A percentile compares a stretch with the other conserved stretches of the same genome.
Evolutionary conservation across 2,329 filamentous ascomycete genomes (phyloP).

Genomic region (Graphium sp.): DNA sequence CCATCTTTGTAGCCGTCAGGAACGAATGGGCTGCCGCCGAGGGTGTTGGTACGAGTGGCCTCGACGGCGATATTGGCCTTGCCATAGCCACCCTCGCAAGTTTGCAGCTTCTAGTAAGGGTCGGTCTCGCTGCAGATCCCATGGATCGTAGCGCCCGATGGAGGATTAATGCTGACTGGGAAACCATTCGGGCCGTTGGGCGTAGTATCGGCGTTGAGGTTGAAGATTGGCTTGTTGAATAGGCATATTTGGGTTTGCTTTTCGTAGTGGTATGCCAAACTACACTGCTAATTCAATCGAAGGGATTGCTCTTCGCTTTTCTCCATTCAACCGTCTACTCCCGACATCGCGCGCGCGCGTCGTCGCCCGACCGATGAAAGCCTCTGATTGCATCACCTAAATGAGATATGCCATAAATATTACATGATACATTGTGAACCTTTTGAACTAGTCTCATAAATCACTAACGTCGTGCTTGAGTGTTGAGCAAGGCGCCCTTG

Average conservation of each 20-base stretch:
- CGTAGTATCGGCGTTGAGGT: slow-evolving; percentile 63
- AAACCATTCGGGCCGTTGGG: slow-evolving; percentile 53
- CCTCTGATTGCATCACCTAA: too few species aligned
- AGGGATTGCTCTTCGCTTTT: too few species aligned
- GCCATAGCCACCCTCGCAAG: slow-evolving; percentile 58
- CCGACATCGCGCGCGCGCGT: too few species aligned
- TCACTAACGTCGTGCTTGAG: too few species aligned
- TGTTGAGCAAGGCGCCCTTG: too few species aligned
- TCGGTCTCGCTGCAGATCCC: slow-evolving; percentile 43
- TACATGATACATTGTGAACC: too few species aligned
- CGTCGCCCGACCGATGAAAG: too few species aligned
- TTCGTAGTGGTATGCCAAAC: too few species aligned
- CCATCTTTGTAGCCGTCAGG: slow-evolving; percentile 55
- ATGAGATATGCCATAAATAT: too few species aligned
- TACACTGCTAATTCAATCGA: too few species aligned
- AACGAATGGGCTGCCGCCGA: slow-evolving; percentile 28
- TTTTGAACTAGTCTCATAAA: too few species aligned
- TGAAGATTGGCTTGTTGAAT: slow-evolving; percentile 60
- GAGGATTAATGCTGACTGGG: slow-evolving; percentile 67
- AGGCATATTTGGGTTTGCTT: slow-evolving; percentile 7
- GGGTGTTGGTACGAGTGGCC: slow-evolving; percentile 13
- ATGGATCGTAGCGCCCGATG: slow-evolving; percentile 57
- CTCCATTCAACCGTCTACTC: too few species aligned
- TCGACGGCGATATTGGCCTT: slow-evolving; percentile 42
- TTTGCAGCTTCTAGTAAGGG: slow-evolving; percentile 49